Evolutionary conservation across 345 rosid species (phyloP).

Genomic region (Hypericum perforatum): DNA sequence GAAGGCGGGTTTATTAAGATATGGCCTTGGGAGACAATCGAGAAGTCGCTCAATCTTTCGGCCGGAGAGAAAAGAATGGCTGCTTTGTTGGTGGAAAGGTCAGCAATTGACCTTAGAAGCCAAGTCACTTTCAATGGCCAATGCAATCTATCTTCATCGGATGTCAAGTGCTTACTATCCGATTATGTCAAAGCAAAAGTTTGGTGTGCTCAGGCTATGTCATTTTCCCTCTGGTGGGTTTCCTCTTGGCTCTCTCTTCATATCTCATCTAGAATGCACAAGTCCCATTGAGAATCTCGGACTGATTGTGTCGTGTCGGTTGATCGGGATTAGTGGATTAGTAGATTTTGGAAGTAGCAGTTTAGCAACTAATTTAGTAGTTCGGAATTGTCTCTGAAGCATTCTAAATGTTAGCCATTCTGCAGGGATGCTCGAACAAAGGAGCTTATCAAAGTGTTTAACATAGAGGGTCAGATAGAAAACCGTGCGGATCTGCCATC

Average conservation of each 20-base stretch:
- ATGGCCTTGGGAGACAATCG: conserved; percentile 9
- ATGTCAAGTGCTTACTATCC: conserved; percentile 6
- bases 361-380: too few species aligned
- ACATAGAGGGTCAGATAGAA: conserved; percentile 81
- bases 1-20: conserved; percentile 5
- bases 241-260: too few species aligned
- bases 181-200: conserved; percentile 4
- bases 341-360: too few species aligned
- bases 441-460: conserved; percentile 81
- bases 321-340: too few species aligned
- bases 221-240: conserved; percentile 78
- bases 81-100: conserved; percentile 2
- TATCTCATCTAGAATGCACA: too few species aligned
- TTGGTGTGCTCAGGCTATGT: conserved; percentile 33
- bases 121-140: conserved; percentile 1
- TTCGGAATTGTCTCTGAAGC: too few species aligned
- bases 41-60: conserved; percentile 1
- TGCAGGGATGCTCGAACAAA: conserved; percentile 93
- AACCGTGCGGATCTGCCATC: conserved; percentile 59
- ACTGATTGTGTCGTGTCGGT: too few species aligned
- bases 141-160: not conserved
- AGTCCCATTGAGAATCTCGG: too few species aligned
- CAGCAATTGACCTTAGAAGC: conserved; percentile 6
- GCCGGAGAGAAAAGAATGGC: conserved; percentile 3
- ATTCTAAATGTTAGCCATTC: conserved; percentile 5